Percentiles rank a stretch among this genome's conserved stretches.
Conservation (phyloP, 23 red algal species). For the Gracilaria caudata region DNA sequence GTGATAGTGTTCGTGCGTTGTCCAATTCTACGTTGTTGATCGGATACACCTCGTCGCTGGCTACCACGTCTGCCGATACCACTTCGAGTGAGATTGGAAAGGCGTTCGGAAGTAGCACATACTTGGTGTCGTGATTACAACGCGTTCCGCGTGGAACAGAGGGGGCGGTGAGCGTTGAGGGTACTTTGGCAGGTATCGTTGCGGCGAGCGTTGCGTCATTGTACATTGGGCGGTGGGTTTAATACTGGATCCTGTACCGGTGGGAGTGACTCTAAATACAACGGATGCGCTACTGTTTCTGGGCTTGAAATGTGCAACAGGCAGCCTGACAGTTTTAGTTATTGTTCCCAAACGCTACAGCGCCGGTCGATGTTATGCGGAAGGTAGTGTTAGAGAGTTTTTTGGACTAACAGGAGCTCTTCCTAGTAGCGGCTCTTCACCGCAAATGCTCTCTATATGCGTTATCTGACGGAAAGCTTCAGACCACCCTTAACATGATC, state of each 20-base stretch:
- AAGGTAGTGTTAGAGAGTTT: conserved; percentile 59
- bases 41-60: conserved; percentile 73
- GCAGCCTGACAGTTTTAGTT: conserved; percentile 80
- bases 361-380: conserved; percentile 74
- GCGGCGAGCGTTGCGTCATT: conserved; percentile 47
- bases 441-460: neutral
- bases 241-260: conserved; percentile 7
- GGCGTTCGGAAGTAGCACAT: conserved; percentile 88
- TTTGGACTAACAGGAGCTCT: neutral
- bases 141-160: conserved; percentile 82
- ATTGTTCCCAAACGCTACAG: conserved; percentile 76
- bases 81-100: conserved; percentile 94
- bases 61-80: conserved; percentile 89
- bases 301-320: conserved; percentile 98
- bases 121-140: conserved; percentile 75
- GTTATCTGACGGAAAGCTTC: too few relatives aligned
- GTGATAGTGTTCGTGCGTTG: neutral
- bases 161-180: conserved; percentile 93
- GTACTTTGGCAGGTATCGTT: conserved; percentile 71
- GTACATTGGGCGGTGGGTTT: conserved; percentile 59
- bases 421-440: neutral
- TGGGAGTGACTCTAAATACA: conserved; percentile 40
- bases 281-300: conserved; percentile 74
- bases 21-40: conserved; percentile 24
- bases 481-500: too few relatives aligned